These are phyloP conservation scores for Nicotiana rustica DNA, from an alignment of 305 asterid species.

Conservation along the genomic window DNA sequence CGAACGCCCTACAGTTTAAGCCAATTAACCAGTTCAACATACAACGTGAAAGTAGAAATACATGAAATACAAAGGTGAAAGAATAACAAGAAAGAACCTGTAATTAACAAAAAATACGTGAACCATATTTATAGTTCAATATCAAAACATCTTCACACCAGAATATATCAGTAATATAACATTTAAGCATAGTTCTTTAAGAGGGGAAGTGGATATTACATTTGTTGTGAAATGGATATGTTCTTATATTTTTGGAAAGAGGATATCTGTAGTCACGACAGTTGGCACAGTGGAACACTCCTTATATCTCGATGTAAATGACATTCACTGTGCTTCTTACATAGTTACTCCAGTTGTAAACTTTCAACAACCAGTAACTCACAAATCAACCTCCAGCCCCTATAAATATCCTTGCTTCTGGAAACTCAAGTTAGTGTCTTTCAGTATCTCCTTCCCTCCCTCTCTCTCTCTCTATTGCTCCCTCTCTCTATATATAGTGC, in stretches of 20 bases:
- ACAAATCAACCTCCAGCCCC: conserved; percentile 49
- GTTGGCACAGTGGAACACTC: conserved; percentile 47
- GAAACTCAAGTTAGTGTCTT: conserved; percentile 38
- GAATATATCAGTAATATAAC: conserved; percentile 51
- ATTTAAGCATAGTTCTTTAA: conserved; percentile 53
- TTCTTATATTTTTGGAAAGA: conserved; percentile 58
- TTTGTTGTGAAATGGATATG: conserved; percentile 50
- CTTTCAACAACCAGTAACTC: conserved; percentile 43
- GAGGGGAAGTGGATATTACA: conserved; percentile 38
- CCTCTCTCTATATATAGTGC: background rate
- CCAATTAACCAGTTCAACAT: conserved; percentile 24
- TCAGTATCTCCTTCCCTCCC: conserved; percentile 34
- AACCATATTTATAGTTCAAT: conserved; percentile 13
- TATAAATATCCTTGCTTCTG: conserved; percentile 56
- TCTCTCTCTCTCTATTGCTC: background rate
- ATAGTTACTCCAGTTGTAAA: conserved; percentile 36
- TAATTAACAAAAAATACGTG: background rate
- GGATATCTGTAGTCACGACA: conserved; percentile 53
- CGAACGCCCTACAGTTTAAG: conserved; percentile 3
- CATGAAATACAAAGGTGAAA: conserved; percentile 10
- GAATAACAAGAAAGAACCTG: conserved; percentile 15
- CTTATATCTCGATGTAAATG: conserved; percentile 46
- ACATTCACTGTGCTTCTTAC: conserved; percentile 39
- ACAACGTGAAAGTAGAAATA: conserved; percentile 4
- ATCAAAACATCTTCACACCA: conserved; percentile 49